Evolutionary conservation across 2,329 filamentous ascomycete species (phyloP), one percentile per base, ranked within the genome.

Genomic region (Parascedosporium putredinis): DNA sequence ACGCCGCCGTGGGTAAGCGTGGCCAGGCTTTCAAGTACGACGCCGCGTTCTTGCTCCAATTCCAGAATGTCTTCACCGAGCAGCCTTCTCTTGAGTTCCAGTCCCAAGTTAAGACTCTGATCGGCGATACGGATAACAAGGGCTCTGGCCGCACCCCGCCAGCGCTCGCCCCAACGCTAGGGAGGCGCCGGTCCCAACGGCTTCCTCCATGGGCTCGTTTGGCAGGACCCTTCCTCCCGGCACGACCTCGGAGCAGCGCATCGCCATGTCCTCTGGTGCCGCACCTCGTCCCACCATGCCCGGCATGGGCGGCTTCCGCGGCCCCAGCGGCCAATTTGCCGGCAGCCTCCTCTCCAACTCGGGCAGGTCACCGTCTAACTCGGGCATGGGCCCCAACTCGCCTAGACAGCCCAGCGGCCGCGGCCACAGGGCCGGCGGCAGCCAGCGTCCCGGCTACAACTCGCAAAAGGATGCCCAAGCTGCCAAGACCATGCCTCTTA

Each of bases 61-160:
- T 98, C 76, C 88, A 96, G 70, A 80, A 80, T 59, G 88, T 95
- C 18, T 98, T 96, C 71, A 94, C 88, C 55, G 93, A 98, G 73
- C 94, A 96, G 70, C 93, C 93, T 12, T 95, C 89, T 1, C 68
- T 90, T 40, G 91, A 97, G 62, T 98, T 95, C 80, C 86, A 94
- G 62, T 76, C 84, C 56, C 90, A 93, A 61, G 83, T 98, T 76
- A 91, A 77, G 83, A 86, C 69, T 75, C 84, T 72, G 66, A 83
- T 98, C 56, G 91, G 91, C 51, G 90, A 95, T 56, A 40, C 53
- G 22, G 47, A 50, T 38, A 51, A 49, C 40, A 78, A 74, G 56
- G 69, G 36, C 9, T 49, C 76, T 27, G 78, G 86, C 51, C 47
- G 47, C 4, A 42, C 47, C 4, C 36, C 47, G 24, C 47, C 22